A percentile compares a stretch with the other conserved stretches of the same genome.
Evolutionary conservation across 257 asterid genomes (phyloP).

Genomic region (Haberlea rhodopensis): DNA sequence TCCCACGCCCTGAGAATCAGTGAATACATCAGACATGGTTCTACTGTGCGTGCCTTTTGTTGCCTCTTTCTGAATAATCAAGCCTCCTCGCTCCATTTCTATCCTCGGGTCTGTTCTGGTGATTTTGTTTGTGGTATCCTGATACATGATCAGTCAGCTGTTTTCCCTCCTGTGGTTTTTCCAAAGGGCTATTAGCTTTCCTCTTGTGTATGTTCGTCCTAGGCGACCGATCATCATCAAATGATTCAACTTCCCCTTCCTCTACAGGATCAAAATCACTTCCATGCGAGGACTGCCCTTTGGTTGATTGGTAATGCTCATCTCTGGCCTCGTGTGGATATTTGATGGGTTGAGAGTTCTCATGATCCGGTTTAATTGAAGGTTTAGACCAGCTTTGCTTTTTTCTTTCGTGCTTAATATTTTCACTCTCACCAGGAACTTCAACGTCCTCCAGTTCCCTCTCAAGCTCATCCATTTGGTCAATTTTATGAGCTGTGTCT

Average conservation of each 20-base stretch:
- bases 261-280: slow-evolving; percentile 57
- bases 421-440: slow-evolving; percentile 54
- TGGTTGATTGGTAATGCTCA: slow-evolving; percentile 35
- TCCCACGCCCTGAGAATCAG: slow-evolving; percentile 5
- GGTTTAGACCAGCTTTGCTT: slow-evolving; percentile 48
- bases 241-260: slow-evolving; percentile 76
- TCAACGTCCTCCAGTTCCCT: slow-evolving; percentile 79
- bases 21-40: slow-evolving; percentile 43
- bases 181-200: slow-evolving; percentile 62
- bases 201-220: slow-evolving; percentile 47
- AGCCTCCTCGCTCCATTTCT: slow-evolving; percentile 53
- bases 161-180: slow-evolving; percentile 42
- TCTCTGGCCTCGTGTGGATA: slow-evolving; percentile 35
- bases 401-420: slow-evolving; percentile 38
- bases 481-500: slow-evolving; percentile 50
- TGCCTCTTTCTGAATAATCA: slow-evolving; percentile 77
- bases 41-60: slow-evolving; percentile 65
- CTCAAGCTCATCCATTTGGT: slow-evolving; percentile 71
- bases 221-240: slow-evolving; percentile 62
- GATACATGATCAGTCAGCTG: slow-evolving; percentile 33
- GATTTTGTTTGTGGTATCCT: slow-evolving; percentile 31
- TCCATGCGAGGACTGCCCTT: slow-evolving; percentile 43
- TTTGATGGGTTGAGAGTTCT: slow-evolving; percentile 28
- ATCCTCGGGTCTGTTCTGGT: slow-evolving; percentile 47
- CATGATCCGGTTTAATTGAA: slow-evolving; percentile 40